Evolutionary conservation across 2,329 filamentous ascomycete species (phyloP).

Genomic region (Parafenestella ontariensis): DNA sequence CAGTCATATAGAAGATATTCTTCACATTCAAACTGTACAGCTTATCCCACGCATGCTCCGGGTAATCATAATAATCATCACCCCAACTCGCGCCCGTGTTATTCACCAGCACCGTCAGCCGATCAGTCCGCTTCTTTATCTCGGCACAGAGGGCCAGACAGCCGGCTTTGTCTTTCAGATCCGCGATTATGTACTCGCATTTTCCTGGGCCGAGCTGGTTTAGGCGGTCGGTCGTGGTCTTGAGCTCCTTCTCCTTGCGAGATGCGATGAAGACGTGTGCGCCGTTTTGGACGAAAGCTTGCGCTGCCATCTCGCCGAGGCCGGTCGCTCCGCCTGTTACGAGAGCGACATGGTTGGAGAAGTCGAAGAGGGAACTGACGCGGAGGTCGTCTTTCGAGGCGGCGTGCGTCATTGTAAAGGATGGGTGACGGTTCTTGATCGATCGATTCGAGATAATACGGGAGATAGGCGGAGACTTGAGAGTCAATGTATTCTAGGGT

Average conservation of each 20-base stretch:
- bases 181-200: slow-evolving; percentile 59
- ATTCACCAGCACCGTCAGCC: slow-evolving; percentile 59
- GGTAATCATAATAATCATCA: slow-evolving; percentile 64
- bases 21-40: slow-evolving; percentile 63
- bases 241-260: slow-evolving; percentile 59
- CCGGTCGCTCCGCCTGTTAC: slow-evolving; percentile 61
- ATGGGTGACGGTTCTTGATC: background rate
- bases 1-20: slow-evolving; percentile 58
- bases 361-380: slow-evolving; percentile 45
- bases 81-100: slow-evolving; percentile 64
- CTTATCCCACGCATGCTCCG: slow-evolving; percentile 64
- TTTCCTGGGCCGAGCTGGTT: slow-evolving; percentile 61
- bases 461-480: background rate
- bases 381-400: slow-evolving; percentile 43
- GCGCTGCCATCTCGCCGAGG: slow-evolving; percentile 63
- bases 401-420: slow-evolving; percentile 35
- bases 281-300: slow-evolving; percentile 61
- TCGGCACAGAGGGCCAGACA: slow-evolving; percentile 58
- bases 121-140: slow-evolving; percentile 52
- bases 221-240: slow-evolving; percentile 55
- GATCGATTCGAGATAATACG: background rate
- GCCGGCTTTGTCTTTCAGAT: slow-evolving; percentile 61
- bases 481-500: background rate
- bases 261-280: slow-evolving; percentile 62
- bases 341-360: slow-evolving; percentile 53